Base-by-base conservation (phyloP, 208 protist genomes). In the Crithidia thermophila region DNA sequence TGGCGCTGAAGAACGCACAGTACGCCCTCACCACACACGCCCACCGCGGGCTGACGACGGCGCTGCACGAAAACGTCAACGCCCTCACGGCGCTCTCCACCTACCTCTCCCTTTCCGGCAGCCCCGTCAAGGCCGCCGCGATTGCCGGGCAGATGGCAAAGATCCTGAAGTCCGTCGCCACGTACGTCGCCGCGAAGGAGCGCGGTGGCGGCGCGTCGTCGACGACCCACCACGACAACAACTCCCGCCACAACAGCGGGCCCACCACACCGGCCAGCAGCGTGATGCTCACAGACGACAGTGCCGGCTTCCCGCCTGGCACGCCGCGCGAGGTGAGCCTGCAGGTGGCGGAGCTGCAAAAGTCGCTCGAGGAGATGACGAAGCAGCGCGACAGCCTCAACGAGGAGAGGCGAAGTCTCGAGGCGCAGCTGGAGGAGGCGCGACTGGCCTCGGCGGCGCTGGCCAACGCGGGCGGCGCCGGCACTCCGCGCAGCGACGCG, bases 71-170 rank as follows among this genome's bases (percentile, higher is more conserved):
- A 50, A 81, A 67, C 27, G 67, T 77, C 37, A 75, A 66, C 34
- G 79, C 82, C 8, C 33, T 89, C 6, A 75, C 64, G 6, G 81
- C 79, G 9, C 82, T 93, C 16, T 79, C 75, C 45, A 73, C 71
- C 16, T 93, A 93, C 49, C 68, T 93, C 6, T 67, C 74, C 11
- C 67, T 87, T 37, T 72, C 77, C 21, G 84, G 77, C 52, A 87
- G 79, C 47, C 55, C 74, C 14, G 68, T 85, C 18, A 93, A 93
- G 51, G 87, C 76, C 3, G 79, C 81, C 21, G 87, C 83, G 23
- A 86, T 84, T 37, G 78, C 84, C 21, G 82, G 75, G 10, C 79
- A 81, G 57, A 85, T 88, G 45, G 81, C 79, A 13, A 90, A 93
- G 61, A 66, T 93, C n/a, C 72, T 78, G 33, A 77, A 79, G 55